phyloP scores from a whole-genome alignment of 306 rosid genomes.

The Prunus mira region DNA sequence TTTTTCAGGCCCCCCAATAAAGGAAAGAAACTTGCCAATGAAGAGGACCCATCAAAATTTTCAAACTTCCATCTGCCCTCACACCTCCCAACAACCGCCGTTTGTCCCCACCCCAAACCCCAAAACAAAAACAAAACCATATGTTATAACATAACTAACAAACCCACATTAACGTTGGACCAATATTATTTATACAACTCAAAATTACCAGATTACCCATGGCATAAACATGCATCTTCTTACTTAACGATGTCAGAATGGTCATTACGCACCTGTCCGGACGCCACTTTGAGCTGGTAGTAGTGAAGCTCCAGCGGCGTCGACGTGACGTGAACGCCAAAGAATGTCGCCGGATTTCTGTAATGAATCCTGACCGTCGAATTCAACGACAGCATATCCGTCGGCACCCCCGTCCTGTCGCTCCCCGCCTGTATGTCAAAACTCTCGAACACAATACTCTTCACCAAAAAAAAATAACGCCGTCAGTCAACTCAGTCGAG shows the following conservation, averaged over 20 bases:
- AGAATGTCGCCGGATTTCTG: slow-evolving; percentile 75
- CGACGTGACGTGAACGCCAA: slow-evolving; percentile 82
- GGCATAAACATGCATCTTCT: not conserved
- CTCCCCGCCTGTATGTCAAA: slow-evolving; percentile 75
- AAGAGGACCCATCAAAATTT: not conserved
- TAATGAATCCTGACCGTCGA: slow-evolving; percentile 76
- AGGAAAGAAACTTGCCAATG: not conserved
- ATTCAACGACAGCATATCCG: slow-evolving; percentile 79
- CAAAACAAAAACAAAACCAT: not conserved
- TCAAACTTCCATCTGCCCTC: not conserved
- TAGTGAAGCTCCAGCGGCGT: slow-evolving; percentile 63
- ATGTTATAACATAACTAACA: not conserved
- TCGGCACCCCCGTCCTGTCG: slow-evolving; percentile 69
- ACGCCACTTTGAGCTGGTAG: slow-evolving; percentile 64
- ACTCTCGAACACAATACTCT: slow-evolving; percentile 68
- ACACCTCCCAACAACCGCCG: not conserved
- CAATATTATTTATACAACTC: not conserved
- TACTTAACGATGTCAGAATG: not conserved
- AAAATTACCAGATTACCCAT: slow-evolving; percentile 10
- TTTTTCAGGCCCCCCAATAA: not conserved
- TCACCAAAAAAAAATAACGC: slow-evolving; percentile 2
- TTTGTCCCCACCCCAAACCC: not conserved
- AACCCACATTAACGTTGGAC: not conserved
- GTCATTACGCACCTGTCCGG: slow-evolving; percentile 60
- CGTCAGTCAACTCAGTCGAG: not conserved